Evolutionary conservation across 352 stramenopile genomes (phyloP).

Genomic region (Pythium phragmiticola): DNA sequence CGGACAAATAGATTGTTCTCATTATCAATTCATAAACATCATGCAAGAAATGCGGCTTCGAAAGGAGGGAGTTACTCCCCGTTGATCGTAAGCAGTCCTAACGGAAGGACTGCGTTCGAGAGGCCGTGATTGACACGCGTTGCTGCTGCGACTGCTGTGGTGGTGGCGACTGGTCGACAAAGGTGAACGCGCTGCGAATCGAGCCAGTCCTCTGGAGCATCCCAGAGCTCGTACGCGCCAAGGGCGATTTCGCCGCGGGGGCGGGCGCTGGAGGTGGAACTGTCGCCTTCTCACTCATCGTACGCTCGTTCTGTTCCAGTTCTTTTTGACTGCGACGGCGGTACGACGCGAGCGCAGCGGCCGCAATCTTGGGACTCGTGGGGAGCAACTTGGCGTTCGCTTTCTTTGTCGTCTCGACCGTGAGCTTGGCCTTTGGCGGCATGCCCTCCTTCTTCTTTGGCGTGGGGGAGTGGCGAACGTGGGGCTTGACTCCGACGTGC

Average conservation of each 20-base stretch:
- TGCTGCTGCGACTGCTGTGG: neutral
- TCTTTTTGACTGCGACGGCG: constrained; percentile 26
- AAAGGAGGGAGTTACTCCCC: no score
- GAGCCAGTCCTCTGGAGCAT: constrained; percentile 17
- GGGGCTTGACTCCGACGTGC: constrained; percentile 26
- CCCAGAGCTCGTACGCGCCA: neutral
- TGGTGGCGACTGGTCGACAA: constrained; percentile 16
- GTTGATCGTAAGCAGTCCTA: neutral
- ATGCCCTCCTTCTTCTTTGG: constrained; percentile 16
- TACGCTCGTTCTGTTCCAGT: neutral
- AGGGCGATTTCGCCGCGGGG: neutral
- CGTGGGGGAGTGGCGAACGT: constrained; percentile 24
- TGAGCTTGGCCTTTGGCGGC: constrained; percentile 6
- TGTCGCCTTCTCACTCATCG: neutral
- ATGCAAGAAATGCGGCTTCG: no score
- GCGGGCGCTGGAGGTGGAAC: constrained; percentile 1
- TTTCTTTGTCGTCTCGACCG: constrained; percentile 6
- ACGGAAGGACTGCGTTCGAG: constrained; percentile 16
- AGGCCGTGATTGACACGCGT: constrained; percentile 20
- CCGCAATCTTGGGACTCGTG: constrained; percentile 26
- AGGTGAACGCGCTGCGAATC: constrained; percentile 17
- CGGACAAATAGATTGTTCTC: no score
- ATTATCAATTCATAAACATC: no score
- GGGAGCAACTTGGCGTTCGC: neutral
- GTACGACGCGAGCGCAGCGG: constrained; percentile 27